Base-by-base conservation (phyloP, 1,284 basidiomycete species). In the Apiotrichum brassicae region DNA sequence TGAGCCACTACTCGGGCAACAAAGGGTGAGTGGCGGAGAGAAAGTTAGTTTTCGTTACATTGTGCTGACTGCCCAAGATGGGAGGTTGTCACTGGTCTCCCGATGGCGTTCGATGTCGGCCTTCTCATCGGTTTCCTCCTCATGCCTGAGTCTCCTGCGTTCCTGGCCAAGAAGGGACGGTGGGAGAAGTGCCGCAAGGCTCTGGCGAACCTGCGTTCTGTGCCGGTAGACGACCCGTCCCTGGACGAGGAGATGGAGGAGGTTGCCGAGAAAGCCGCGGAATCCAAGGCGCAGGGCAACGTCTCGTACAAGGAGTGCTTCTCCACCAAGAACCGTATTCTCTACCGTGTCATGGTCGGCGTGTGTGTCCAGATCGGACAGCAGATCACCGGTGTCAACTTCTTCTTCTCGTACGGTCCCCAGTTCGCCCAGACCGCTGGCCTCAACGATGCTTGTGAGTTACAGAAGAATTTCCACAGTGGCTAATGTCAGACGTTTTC, bases 141-240 rank as follows among this genome's bases (percentile, higher is more conserved):
- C 41, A 69, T 65, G 12, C 75, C 73, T 38, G 75, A 76, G 56
- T 73, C 71, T 4, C 75, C 75, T 7, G 59, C 70, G 7, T 76
- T 71, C 70, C 66, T 72, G 24, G 70, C 73, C 42, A 67, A 66
- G 57, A 61, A 68, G 48, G 72, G 68, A 28, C 61, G 64, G 46
- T 64, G 67, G 63, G 71, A 73, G 25, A 55, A 70, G 40, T 71
- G 69, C 24, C 63, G 70, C 26, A 59, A 63, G 50, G 72, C 71
- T 52, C 59, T 76, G 18, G 68, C 70, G 46, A 70, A 65, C 46
- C 66, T 76, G 8, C 67, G 75, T 36, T 66, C 64, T 24, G 51
- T 73, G n/a, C 57, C 65, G 12, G 40, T 60, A 28, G 70, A 74
- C 30, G 62, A 72, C 49, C 57, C 60, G 6, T 66, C 64, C 14